Evolutionary conservation across 2,329 filamentous ascomycete genomes (phyloP), one percentile per base, ranked within the genome.

Genomic region (Trichoderma endophyticum): DNA sequence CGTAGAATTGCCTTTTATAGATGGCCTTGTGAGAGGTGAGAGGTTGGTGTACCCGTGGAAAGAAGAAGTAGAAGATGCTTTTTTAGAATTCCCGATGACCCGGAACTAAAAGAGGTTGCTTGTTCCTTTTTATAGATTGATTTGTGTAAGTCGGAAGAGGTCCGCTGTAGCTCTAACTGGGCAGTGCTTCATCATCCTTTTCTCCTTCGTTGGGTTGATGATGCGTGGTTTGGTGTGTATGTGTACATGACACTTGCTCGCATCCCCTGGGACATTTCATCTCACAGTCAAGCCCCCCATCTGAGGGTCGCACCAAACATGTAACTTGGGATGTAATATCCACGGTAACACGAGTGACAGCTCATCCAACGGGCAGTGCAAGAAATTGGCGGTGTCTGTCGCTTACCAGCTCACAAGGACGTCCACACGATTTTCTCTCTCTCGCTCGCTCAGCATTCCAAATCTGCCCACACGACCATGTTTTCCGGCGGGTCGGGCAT

Each of bases 391-490:
- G 65, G 65, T 60, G 65, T 43, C 36, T 3, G 36, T 60, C 28
- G 36, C 65, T 34, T 21, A 60, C 5, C 14, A n/a, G 30, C n/a
- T 21, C 18, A 51, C 43, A 51, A 21, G n/a, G 43, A 59, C 24
- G 51, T 36, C 18, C 54, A 30, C 34, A 59, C 5, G 14, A 59
- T 30, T 30, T 18, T 39, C 36, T 39, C 36, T 39, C 36, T 39
- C 34, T 21, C 26, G 62, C 24, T 32, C 57, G 15, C 18, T 59
- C 34, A 72, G 14, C 75, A 77, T 15, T 81, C 80, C 66, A 81
- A 81, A 73, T 86, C 84, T 0, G 83, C 80, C 84, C 84, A 86
- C 8, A 86, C 77, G 0, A 86, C 83, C 64, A 86, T 82, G 73
- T 86, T 86, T 8, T 32, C 18, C 4, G 82, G 83, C 68, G 79